Evolutionary conservation across 257 asterid species (phyloP).

Genomic region (Schizonepeta tenuifolia): DNA sequence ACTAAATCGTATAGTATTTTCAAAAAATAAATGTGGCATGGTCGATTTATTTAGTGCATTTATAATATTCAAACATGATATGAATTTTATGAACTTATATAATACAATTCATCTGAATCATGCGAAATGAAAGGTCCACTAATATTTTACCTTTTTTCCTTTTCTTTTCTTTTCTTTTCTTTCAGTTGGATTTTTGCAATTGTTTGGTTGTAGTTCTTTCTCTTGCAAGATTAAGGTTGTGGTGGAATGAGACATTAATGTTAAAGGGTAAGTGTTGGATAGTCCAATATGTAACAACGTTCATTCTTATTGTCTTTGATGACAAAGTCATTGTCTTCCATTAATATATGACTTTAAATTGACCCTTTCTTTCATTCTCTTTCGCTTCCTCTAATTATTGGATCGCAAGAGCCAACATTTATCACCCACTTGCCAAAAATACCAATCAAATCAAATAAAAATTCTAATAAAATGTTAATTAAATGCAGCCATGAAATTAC

Average conservation of each 20-base stretch:
- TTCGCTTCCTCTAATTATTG: constrained; percentile 18
- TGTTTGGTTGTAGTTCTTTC: constrained; percentile 41
- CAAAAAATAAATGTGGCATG: no score
- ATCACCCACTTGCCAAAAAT: constrained; percentile 7
- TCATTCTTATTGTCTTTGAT: constrained; percentile 41
- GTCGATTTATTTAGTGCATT: no score
- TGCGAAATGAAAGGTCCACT: constrained; percentile 35
- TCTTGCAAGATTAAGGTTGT: constrained; percentile 34
- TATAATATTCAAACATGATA: no score
- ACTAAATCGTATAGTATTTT: no score
- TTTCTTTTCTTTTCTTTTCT: not conserved
- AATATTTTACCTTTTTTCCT: no score
- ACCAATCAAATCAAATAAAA: not conserved
- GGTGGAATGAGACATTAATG: constrained; percentile 36
- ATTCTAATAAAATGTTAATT: not conserved
- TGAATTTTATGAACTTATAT: no score
- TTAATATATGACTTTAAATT: constrained; percentile 19
- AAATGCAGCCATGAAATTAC: not conserved
- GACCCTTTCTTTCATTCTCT: constrained; percentile 16
- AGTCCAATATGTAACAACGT: constrained; percentile 31
- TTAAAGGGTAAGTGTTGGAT: constrained; percentile 12
- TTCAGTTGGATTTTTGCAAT: constrained; percentile 35
- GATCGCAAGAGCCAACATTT: constrained; percentile 4
- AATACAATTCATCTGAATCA: not conserved
- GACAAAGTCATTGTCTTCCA: constrained; percentile 35